Evolutionary conservation across 495 filamentous ascomycete genomes (phyloP).

Genomic region (Daldinia concentrica): DNA sequence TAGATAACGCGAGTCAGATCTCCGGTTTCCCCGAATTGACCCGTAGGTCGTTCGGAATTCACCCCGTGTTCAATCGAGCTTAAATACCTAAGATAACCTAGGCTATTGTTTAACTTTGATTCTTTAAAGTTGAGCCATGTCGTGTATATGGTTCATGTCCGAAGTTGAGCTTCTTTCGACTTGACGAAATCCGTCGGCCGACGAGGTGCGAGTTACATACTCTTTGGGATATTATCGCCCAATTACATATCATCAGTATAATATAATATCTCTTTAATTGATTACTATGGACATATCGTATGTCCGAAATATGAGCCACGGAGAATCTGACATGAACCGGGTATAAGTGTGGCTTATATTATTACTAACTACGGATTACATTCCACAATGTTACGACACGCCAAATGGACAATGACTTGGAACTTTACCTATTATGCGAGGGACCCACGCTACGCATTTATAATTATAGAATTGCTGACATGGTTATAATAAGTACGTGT

Average conservation of each 20-base stretch:
- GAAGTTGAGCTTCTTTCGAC: conserved; percentile 2
- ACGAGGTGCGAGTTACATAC: conserved; percentile 7
- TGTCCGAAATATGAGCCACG: neutral
- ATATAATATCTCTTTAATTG: conserved; percentile 15
- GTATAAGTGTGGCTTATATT: neutral
- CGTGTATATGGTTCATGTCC: too few species aligned
- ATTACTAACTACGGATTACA: too few species aligned
- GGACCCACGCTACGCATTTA: conserved; percentile 2
- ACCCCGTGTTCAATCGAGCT: neutral
- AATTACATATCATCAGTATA: conserved; percentile 14
- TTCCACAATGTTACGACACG: neutral
- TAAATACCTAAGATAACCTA: neutral
- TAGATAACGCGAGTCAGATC: conserved; percentile 3
- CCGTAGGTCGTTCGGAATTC: neutral
- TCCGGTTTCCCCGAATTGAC: neutral
- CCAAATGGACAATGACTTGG: conserved; percentile 1
- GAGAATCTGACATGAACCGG: neutral
- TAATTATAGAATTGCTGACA: neutral
- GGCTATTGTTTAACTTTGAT: neutral
- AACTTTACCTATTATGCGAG: neutral
- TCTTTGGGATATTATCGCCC: conserved; percentile 22
- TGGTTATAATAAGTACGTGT: conserved; percentile 24
- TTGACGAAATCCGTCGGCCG: conserved; percentile 3
- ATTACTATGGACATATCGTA: neutral
- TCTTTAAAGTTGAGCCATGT: neutral